Evolutionary conservation across 192 early-diverging fungal species (phyloP), one percentile per base, ranked within the genome.

Genomic region (Umbelopsis sp.): DNA sequence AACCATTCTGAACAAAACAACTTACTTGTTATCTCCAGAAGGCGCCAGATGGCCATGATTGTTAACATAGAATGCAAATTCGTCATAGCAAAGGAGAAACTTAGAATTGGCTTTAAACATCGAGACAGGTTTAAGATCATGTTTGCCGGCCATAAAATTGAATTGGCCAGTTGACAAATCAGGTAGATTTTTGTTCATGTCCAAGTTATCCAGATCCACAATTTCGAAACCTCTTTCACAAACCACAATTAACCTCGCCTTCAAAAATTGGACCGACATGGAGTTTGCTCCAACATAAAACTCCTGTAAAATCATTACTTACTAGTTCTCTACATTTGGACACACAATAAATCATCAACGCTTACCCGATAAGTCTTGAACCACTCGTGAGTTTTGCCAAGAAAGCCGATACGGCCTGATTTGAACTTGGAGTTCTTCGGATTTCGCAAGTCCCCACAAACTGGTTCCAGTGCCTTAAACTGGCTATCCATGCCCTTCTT

Each of bases 211-310:
- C 70, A 97, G 73, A 71, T 97, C 91, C 13, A 98, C 92, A 51
- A 98, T 85, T 71, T 98, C 97, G 78, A 98, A 98, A 0, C 97
- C 97, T 69, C 92, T 91, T 30, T 82, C 83, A 78, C 93, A 95
- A 20, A 93, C 94, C 4, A 98, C 91, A 73, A 89, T 91, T 11
- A 98, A 80, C 23, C 88, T 92, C 35, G 91, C 90, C 27, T 87
- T 89, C 73, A 96, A 77, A 66, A 95, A 95, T 73, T 95, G 90
- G 58, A 98, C 80, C 11, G 91, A 89, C 37, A 84, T 91, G 9
- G 92, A 85, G 80, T 96, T 93, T 18, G 91, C 85, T 27, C 94
- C 93, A 81, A 97, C 91, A 73, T 97, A 98, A 77, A 95, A 95
- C 77, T 95, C 93, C 89, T 94, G 47, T 48, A 21, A 15, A 58